Conservation (phyloP, 768 basidiomycete species). For the Leccinellum albellum region DNA sequence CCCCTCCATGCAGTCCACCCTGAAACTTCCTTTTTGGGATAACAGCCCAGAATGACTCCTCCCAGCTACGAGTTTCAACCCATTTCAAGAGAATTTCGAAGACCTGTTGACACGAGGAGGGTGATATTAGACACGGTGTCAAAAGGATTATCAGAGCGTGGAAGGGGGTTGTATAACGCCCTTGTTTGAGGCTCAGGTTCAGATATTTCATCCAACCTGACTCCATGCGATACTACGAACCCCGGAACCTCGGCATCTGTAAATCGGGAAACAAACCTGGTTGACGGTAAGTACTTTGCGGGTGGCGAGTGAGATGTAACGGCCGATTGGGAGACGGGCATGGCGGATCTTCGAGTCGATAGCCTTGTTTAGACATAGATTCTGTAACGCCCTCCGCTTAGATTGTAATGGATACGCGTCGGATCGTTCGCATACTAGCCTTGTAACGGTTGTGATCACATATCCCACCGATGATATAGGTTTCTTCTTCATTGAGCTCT, state of each 20-base stretch:
- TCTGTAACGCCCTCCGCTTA: slow-evolving; percentile 43
- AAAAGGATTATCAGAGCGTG: not conserved
- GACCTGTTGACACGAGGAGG: slow-evolving; percentile 37
- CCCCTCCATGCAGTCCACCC: slow-evolving; percentile 19
- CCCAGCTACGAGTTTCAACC: slow-evolving; percentile 85
- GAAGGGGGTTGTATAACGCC: not conserved
- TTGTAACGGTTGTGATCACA: slow-evolving; percentile 97
- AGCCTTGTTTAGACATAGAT: slow-evolving; percentile 87
- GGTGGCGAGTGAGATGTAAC: slow-evolving; percentile 79
- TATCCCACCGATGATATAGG: slow-evolving; percentile 94
- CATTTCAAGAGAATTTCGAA: slow-evolving; percentile 90
- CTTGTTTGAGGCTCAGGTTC: not conserved
- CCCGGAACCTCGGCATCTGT: not conserved
- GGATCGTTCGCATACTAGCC: slow-evolving; percentile 36
- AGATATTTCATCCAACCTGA: not conserved
- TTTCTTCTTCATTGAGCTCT: slow-evolving; percentile 79
- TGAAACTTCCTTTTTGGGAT: slow-evolving; percentile 91
- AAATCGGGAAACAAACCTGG: slow-evolving; percentile 46
- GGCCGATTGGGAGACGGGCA: slow-evolving; percentile 92
- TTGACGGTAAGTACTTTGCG: slow-evolving; percentile 97
- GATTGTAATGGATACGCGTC: not conserved
- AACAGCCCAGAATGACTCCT: slow-evolving; percentile 78
- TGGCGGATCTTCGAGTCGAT: slow-evolving; percentile 67
- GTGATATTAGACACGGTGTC: not conserved
- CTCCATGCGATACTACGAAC: not conserved